Conservation (phyloP, 768 basidiomycete genomes). For the Russula olivacea region DNA sequence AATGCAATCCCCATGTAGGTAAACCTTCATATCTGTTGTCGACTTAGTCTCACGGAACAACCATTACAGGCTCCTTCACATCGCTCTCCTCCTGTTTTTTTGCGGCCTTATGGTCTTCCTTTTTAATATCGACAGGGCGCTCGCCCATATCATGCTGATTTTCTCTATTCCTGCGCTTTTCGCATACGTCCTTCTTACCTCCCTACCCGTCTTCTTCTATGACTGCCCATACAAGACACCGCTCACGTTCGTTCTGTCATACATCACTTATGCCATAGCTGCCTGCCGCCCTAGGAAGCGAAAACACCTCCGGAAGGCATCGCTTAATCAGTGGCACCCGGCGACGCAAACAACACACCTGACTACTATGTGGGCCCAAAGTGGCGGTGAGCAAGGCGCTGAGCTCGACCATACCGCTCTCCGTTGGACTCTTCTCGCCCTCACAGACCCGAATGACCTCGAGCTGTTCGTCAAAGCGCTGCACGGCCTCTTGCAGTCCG, state of each 20-base stretch:
- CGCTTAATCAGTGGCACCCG: not conserved
- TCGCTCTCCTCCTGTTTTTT: constrained; percentile 16
- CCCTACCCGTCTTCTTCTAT: constrained; percentile 14
- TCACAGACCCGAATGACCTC: constrained; percentile 12
- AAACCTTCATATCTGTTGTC: not conserved
- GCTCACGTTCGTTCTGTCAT: constrained; percentile 14
- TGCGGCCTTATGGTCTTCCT: constrained; percentile 15
- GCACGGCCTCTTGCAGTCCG: constrained; percentile 8
- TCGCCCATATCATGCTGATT: constrained; percentile 9
- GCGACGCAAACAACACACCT: constrained; percentile 1
- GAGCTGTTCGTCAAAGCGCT: constrained; percentile 12
- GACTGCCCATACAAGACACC: constrained; percentile 19
- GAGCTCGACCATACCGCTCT: constrained; percentile 17
- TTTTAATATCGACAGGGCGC: not conserved
- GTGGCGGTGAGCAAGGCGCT: not conserved
- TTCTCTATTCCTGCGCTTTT: not conserved
- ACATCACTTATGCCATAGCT: not conserved
- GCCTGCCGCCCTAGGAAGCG: not conserved
- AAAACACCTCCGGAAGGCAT: not conserved
- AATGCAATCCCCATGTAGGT: constrained; percentile 12
- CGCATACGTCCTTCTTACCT: constrained; percentile 8
- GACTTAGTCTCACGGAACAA: not conserved
- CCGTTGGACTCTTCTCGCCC: constrained; percentile 14
- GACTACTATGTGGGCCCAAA: constrained; percentile 1
- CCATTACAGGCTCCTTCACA: constrained; percentile 15